These are phyloP conservation scores for Pleurotus giganteus DNA, from an alignment of 768 basidiomycete species.

Conservation along the genomic window DNA sequence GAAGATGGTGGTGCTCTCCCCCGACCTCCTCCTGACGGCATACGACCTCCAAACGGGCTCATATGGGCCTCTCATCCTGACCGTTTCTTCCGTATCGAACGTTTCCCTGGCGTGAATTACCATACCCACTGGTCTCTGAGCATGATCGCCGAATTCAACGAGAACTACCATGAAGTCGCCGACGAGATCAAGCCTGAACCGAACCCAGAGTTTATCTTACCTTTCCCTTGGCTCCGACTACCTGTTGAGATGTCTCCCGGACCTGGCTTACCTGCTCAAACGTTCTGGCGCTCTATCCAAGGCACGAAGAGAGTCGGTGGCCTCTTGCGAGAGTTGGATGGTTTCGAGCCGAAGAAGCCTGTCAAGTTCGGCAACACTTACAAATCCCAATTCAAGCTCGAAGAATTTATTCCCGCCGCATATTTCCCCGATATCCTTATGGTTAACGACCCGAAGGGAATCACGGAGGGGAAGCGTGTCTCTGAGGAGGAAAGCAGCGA, in stretches of 20 bases:
- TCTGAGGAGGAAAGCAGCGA: neutral
- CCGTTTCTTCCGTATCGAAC: neutral
- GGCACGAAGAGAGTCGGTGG: neutral
- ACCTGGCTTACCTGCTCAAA: neutral
- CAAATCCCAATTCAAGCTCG: neutral
- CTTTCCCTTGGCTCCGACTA: neutral
- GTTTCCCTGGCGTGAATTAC: neutral
- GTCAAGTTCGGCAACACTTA: neutral
- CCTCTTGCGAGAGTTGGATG: neutral
- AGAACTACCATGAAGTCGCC: neutral
- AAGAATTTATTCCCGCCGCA: neutral
- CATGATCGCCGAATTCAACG: conserved; percentile 4
- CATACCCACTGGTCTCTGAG: conserved; percentile 2
- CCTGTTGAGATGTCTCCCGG: neutral
- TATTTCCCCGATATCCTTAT: conserved; percentile 5
- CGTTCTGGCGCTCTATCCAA: neutral
- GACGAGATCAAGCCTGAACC: neutral
- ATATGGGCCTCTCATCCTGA: conserved; percentile 3
- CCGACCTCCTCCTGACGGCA: conserved; percentile 1
- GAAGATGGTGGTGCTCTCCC: neutral
- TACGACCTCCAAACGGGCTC: neutral
- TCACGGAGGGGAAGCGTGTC: conserved; percentile 1
- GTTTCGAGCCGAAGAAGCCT: neutral
- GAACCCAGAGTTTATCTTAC: neutral
- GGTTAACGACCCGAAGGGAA: conserved; percentile 5